Conservation (phyloP, 176 grass and related monocot species). For the Musa beccarii region DNA sequence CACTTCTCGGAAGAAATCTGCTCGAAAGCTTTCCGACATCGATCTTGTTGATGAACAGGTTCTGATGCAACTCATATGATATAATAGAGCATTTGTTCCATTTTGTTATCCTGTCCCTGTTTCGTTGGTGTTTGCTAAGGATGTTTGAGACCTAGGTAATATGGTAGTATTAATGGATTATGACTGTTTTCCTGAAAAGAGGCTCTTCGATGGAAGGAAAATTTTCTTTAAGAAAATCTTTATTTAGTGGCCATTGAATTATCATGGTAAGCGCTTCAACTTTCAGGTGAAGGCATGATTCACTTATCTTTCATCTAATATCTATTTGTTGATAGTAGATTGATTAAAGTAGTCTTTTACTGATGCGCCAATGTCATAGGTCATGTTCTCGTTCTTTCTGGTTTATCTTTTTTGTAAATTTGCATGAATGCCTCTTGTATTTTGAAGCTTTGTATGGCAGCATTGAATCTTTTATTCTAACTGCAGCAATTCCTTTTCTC, state of each 20-base stretch:
- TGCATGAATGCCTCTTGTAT: background rate
- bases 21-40: slow-evolving; percentile 54
- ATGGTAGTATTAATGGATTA: background rate
- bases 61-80: background rate
- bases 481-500: slow-evolving; percentile 1
- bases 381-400: background rate
- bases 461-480: background rate
- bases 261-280: background rate
- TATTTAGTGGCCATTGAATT: background rate
- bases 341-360: background rate
- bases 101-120: background rate
- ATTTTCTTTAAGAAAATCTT: background rate
- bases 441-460: background rate
- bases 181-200: background rate
- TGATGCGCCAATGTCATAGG: background rate
- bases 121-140: background rate
- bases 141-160: background rate
- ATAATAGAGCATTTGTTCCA: background rate
- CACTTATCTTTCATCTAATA: background rate
- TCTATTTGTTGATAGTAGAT: background rate
- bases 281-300: background rate
- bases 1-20: slow-evolving; percentile 48
- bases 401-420: background rate
- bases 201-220: background rate
- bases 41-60: slow-evolving; percentile 81